Percentiles rank a stretch among this genome's conserved stretches.
Conservation (phyloP, 495 filamentous ascomycete genomes). For the Aspergillus funiculosus region DNA sequence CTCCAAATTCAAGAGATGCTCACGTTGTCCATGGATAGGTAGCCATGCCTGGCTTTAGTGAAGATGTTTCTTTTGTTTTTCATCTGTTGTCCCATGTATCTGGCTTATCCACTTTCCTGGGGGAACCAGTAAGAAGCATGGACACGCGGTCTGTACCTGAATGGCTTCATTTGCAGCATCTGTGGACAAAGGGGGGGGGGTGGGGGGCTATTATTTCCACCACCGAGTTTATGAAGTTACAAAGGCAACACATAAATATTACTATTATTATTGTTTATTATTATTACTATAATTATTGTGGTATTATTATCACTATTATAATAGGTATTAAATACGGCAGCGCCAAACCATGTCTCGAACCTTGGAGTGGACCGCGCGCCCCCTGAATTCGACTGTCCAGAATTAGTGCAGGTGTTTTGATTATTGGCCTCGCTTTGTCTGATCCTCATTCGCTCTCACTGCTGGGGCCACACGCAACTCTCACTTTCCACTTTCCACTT, state of each 20-base stretch:
- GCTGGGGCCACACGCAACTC: slow-evolving; percentile 12
- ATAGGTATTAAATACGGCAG: neutral
- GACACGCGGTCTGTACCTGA: neutral
- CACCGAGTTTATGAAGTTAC: neutral
- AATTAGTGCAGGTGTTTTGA: slow-evolving; percentile 6
- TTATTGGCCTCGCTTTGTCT: slow-evolving; percentile 12
- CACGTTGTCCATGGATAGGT: slow-evolving; percentile 7
- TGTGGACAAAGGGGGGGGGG: neutral
- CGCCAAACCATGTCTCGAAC: slow-evolving; percentile 12
- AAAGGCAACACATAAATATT: neutral
- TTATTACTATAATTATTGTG: too few species aligned
- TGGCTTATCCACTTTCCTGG: neutral
- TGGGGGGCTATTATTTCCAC: neutral
- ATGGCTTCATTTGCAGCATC: neutral
- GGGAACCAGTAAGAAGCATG: slow-evolving; percentile 1
- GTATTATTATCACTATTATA: neutral
- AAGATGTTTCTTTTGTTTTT: neutral
- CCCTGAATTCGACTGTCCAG: slow-evolving; percentile 7
- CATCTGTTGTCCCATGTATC: too few species aligned
- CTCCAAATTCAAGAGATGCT: slow-evolving; percentile 4
- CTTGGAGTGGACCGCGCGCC: slow-evolving; percentile 11
- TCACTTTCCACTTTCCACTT: slow-evolving; percentile 1
- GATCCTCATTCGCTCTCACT: slow-evolving; percentile 12
- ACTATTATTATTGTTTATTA: slow-evolving; percentile 4
- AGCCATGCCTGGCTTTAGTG: neutral